These are phyloP conservation scores for Solanum virginianum DNA, from an alignment of 257 asterid species.

Conservation along the genomic window DNA sequence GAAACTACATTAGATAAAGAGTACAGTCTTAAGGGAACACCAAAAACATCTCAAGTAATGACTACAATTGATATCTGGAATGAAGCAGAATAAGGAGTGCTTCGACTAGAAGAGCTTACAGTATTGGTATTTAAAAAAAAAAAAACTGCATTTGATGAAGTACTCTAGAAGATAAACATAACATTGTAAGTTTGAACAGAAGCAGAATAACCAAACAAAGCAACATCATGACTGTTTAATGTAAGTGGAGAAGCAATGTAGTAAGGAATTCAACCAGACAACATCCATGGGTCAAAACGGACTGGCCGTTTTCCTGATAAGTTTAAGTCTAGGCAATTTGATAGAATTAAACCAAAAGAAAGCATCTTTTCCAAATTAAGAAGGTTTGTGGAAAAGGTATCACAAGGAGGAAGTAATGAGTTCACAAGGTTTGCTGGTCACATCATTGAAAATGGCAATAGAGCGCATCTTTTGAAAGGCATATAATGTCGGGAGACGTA, in stretches of 20 bases:
- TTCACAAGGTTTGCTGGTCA: background rate
- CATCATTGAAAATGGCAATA: background rate
- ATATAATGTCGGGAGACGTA: background rate
- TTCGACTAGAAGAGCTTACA: background rate
- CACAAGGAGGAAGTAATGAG: background rate
- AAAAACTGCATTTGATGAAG: background rate
- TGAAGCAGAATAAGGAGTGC: background rate
- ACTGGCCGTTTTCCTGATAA: background rate
- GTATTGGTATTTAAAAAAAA: background rate
- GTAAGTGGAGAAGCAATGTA: background rate
- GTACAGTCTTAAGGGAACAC: background rate
- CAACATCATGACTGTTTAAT: background rate
- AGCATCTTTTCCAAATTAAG: background rate
- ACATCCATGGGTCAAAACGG: background rate
- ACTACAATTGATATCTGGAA: background rate
- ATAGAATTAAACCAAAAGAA: background rate
- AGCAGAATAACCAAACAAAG: background rate
- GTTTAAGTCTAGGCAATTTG: background rate
- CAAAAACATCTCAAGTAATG: background rate
- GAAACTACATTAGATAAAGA: background rate
- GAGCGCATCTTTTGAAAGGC: background rate
- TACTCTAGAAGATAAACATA: background rate
- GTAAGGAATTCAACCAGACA: background rate
- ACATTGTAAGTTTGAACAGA: background rate
- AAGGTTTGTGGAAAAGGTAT: background rate